phyloP scores from a whole-genome alignment of 768 basidiomycete species.

The Psilocybe azurescens region DNA sequence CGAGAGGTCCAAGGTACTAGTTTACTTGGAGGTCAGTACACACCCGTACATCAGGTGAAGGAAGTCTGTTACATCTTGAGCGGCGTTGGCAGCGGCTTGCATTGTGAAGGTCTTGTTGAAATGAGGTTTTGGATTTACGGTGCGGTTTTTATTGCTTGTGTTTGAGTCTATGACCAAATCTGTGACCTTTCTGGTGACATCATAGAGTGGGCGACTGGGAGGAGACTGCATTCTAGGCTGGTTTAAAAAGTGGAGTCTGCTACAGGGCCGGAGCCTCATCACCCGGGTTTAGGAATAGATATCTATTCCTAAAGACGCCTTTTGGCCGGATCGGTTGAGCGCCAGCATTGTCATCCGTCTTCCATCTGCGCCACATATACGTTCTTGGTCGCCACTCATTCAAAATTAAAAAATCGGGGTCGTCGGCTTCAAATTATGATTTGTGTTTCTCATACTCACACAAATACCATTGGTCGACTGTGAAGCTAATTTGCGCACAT shows the following conservation, averaged over 20 bases:
- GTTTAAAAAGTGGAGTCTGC: background rate
- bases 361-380: no score
- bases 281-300: no score
- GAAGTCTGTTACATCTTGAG: slow-evolving; percentile 29
- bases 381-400: no score
- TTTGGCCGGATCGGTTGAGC: no score
- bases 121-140: background rate
- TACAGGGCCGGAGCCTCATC: no score
- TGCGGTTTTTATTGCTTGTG: background rate
- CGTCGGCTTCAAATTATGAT: no score
- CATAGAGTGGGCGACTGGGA: background rate
- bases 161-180: background rate
- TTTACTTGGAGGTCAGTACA: background rate
- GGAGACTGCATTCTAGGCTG: background rate
- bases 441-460: no score
- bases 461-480: no score
- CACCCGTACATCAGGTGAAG: background rate
- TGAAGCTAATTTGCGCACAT: no score
- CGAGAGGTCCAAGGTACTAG: slow-evolving; percentile 43
- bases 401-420: no score
- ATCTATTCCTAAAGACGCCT: no score
- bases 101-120: slow-evolving; percentile 15
- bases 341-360: no score
- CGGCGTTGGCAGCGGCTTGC: slow-evolving; percentile 37
- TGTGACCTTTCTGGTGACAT: background rate